These are phyloP conservation scores for Phlebopus sp. DNA, from an alignment of 1,284 basidiomycete genomes.

Conservation along the genomic window DNA sequence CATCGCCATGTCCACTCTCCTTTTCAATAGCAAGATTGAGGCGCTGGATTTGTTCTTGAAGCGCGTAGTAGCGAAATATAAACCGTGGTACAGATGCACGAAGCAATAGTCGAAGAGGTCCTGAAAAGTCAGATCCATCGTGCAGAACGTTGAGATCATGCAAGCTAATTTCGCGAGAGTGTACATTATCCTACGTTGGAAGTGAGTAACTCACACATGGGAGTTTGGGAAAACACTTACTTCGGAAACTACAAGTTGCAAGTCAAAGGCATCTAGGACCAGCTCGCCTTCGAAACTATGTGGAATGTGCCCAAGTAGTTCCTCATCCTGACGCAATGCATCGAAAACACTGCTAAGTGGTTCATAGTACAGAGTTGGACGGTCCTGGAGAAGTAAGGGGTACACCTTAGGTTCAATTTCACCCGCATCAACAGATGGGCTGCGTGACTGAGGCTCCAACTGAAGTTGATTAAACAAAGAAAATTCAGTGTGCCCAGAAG, in stretches of 20 bases:
- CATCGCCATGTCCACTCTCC: conserved; percentile 18
- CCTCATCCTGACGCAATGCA: conserved; percentile 60
- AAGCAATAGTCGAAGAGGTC: conserved; percentile 62
- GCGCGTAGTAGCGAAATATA: conserved; percentile 59
- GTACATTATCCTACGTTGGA: conserved; percentile 61
- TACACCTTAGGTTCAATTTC: conserved; percentile 17
- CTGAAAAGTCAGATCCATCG: conserved; percentile 58
- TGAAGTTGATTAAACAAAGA: conserved; percentile 57
- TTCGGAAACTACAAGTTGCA: conserved; percentile 63
- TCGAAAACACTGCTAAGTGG: conserved; percentile 64
- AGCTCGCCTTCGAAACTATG: conserved; percentile 59
- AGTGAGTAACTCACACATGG: conserved; percentile 5
- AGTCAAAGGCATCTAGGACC: conserved; percentile 62
- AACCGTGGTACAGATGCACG: conserved; percentile 56
- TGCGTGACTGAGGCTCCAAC: conserved; percentile 26
- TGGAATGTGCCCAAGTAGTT: conserved; percentile 40
- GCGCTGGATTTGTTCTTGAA: conserved; percentile 57
- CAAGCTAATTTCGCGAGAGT: conserved; percentile 65
- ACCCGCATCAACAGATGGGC: conserved; percentile 26
- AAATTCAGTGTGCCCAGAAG: conserved; percentile 41
- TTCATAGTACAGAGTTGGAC: conserved; percentile 71
- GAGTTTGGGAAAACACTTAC: conserved; percentile 36
- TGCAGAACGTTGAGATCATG: conserved; percentile 73
- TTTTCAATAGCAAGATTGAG: conserved; percentile 34
- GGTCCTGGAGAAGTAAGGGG: conserved; percentile 52